Percentiles rank a stretch among this genome's conserved stretches.
Evolutionary conservation across 768 basidiomycete species (phyloP).

Genomic region (Psilocybe subaeruginosa): DNA sequence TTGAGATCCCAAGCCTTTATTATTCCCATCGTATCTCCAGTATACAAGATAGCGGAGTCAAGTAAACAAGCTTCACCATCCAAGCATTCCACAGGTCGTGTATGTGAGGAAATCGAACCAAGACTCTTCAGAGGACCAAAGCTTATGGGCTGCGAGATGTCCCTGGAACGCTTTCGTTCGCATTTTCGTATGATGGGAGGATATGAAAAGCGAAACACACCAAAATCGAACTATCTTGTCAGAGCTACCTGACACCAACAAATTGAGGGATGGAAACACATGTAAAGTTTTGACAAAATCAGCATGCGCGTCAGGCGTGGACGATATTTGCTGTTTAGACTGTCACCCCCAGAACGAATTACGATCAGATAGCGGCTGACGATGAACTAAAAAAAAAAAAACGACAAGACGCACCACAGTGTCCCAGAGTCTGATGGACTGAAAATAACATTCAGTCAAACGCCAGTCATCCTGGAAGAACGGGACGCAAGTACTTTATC

Average conservation of each 20-base stretch:
- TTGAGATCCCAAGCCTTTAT: constrained; percentile 80
- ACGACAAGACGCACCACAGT: constrained; percentile 53
- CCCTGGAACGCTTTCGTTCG: constrained; percentile 45
- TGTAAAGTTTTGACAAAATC: constrained; percentile 92
- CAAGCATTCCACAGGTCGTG: constrained; percentile 84
- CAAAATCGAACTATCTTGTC: constrained; percentile 90
- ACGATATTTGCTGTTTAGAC: constrained; percentile 72
- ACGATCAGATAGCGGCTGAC: not conserved
- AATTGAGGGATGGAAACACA: constrained; percentile 62
- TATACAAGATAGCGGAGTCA: constrained; percentile 62
- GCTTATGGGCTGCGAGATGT: constrained; percentile 51
- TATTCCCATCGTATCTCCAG: constrained; percentile 91
- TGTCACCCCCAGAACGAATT: constrained; percentile 29
- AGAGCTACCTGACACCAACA: constrained; percentile 87
- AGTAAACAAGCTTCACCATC: constrained; percentile 54
- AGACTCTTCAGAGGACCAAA: constrained; percentile 49
- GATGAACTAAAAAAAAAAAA: not conserved
- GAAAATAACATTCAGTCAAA: constrained; percentile 13
- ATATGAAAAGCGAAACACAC: constrained; percentile 46
- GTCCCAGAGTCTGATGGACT: constrained; percentile 92
- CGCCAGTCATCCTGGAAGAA: not conserved
- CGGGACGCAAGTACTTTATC: constrained; percentile 59
- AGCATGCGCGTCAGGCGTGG: constrained; percentile 69
- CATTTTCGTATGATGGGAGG: not conserved
- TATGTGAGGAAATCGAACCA: constrained; percentile 82